These are phyloP conservation scores for Clarireedia hainanense DNA, from an alignment of 2,329 filamentous ascomycete genomes.

Conservation along the genomic window DNA sequence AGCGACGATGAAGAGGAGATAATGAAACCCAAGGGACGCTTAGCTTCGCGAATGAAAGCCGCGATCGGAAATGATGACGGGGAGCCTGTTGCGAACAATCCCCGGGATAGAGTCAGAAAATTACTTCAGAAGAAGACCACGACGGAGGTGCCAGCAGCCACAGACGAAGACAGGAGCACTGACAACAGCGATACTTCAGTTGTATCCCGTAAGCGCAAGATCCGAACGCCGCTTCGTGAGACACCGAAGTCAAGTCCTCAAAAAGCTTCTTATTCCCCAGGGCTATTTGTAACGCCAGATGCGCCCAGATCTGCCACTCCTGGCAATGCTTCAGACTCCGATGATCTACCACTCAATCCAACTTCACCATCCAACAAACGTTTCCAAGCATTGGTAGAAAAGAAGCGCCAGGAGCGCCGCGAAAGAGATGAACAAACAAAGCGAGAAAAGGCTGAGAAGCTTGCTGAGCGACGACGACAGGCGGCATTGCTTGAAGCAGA, in stretches of 20 bases:
- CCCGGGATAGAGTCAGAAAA: slow-evolving; percentile 37
- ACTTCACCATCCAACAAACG: slow-evolving; percentile 45
- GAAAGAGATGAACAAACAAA: slow-evolving; percentile 56
- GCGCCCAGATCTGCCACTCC: slow-evolving; percentile 25
- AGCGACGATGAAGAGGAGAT: slow-evolving; percentile 40
- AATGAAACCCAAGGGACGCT: slow-evolving; percentile 50
- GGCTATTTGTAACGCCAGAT: slow-evolving; percentile 36
- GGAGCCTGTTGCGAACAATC: slow-evolving; percentile 18
- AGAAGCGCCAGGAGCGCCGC: slow-evolving; percentile 64
- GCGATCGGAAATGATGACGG: slow-evolving; percentile 16
- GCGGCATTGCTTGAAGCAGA: slow-evolving; percentile 45
- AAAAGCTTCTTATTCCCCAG: slow-evolving; percentile 23
- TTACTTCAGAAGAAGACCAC: slow-evolving; percentile 32
- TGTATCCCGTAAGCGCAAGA: slow-evolving; percentile 23
- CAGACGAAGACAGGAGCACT: slow-evolving; percentile 31
- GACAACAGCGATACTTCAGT: slow-evolving; percentile 20
- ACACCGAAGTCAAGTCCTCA: slow-evolving; percentile 18
- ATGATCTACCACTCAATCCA: slow-evolving; percentile 37
- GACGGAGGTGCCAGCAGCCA: slow-evolving; percentile 19
- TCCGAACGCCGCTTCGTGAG: slow-evolving; percentile 15
- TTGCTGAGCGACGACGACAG: slow-evolving; percentile 35
- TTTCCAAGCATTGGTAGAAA: slow-evolving; percentile 64
- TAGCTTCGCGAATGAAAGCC: slow-evolving; percentile 57
- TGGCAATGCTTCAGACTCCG: slow-evolving; percentile 23
- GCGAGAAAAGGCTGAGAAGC: slow-evolving; percentile 32